These are phyloP conservation scores for Orbilia quercus DNA, from an alignment of 2,329 filamentous ascomycete species.

Conservation along the genomic window DNA sequence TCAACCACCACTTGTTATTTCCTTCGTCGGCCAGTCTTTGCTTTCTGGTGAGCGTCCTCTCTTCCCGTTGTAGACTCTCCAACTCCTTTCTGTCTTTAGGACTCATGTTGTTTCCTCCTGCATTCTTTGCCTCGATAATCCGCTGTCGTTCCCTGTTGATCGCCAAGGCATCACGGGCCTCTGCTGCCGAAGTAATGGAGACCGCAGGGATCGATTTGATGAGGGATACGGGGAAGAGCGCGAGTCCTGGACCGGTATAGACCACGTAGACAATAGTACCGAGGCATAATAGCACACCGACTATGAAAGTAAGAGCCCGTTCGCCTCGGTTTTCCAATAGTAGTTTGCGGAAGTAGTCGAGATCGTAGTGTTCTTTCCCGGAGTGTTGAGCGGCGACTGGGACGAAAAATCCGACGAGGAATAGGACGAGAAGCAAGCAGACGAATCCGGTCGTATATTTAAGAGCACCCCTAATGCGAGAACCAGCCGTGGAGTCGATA, in stretches of 20 bases:
- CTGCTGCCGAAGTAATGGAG: slow-evolving; percentile 81
- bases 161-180: slow-evolving; percentile 71
- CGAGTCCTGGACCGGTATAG: slow-evolving; percentile 89
- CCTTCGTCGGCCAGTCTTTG: slow-evolving; percentile 87
- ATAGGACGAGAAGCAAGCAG: slow-evolving; percentile 80
- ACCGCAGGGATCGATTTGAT: slow-evolving; percentile 92
- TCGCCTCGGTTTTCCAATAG: slow-evolving; percentile 89
- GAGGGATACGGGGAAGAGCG: slow-evolving; percentile 85
- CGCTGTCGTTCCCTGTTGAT: slow-evolving; percentile 90
- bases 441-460: slow-evolving; percentile 93
- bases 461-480: slow-evolving; percentile 81
- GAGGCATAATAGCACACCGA: slow-evolving; percentile 87
- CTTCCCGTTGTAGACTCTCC: slow-evolving; percentile 86
- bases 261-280: slow-evolving; percentile 87
- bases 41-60: slow-evolving; percentile 88
- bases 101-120: slow-evolving; percentile 74
- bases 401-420: slow-evolving; percentile 93
- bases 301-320: slow-evolving; percentile 86
- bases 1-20: slow-evolving; percentile 80
- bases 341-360: slow-evolving; percentile 91
- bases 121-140: slow-evolving; percentile 86
- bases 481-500: slow-evolving; percentile 76
- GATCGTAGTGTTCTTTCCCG: slow-evolving; percentile 74
- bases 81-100: slow-evolving; percentile 89
- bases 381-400: slow-evolving; percentile 77